Conservation (phyloP, 2,329 filamentous ascomycete genomes). For the Aspergillus costaricaensis region DNA sequence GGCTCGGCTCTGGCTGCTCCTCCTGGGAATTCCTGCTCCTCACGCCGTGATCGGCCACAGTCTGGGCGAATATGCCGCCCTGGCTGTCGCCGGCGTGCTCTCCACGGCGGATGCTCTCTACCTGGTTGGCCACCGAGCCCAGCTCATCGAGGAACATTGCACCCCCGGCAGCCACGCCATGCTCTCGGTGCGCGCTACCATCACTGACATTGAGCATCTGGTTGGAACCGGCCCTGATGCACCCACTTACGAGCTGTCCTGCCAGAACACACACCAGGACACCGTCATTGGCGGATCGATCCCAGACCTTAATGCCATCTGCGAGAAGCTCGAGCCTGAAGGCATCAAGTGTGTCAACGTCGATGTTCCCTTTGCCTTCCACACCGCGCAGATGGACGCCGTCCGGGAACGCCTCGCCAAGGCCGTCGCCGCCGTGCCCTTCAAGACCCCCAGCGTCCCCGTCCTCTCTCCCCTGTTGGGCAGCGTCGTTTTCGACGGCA, state of each 20-base stretch:
- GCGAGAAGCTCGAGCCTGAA: constrained; percentile 51
- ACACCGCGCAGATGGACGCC: constrained; percentile 24
- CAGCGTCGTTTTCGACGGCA: constrained; percentile 39
- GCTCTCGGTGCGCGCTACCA: constrained; percentile 54
- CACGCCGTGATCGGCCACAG: constrained; percentile 58
- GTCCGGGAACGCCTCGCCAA: constrained; percentile 20
- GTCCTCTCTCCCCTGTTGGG: constrained; percentile 69
- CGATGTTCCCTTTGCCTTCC: constrained; percentile 64
- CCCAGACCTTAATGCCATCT: constrained; percentile 45
- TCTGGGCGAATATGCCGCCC: constrained; percentile 42
- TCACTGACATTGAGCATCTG: too few relatives aligned
- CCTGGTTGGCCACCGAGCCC: constrained; percentile 69
- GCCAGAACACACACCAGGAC: too few relatives aligned
- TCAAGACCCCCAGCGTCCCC: constrained; percentile 29
- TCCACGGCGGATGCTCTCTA: constrained; percentile 51
- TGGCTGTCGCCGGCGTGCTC: constrained; percentile 36
- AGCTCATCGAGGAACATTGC: constrained; percentile 66
- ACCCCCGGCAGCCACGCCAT: constrained; percentile 67
- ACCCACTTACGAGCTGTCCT: too few relatives aligned
- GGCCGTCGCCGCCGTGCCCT: background rate
- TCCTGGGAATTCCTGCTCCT: constrained; percentile 31
- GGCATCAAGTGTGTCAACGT: constrained; percentile 64
- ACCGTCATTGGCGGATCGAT: too few relatives aligned
- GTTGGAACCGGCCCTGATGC: too few relatives aligned
- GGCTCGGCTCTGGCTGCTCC: constrained; percentile 27